A percentile compares a stretch with the other conserved stretches of the same genome.
Evolutionary conservation across 805 yeast species (phyloP).

Genomic region (Cyberlindnera mycetangii): DNA sequence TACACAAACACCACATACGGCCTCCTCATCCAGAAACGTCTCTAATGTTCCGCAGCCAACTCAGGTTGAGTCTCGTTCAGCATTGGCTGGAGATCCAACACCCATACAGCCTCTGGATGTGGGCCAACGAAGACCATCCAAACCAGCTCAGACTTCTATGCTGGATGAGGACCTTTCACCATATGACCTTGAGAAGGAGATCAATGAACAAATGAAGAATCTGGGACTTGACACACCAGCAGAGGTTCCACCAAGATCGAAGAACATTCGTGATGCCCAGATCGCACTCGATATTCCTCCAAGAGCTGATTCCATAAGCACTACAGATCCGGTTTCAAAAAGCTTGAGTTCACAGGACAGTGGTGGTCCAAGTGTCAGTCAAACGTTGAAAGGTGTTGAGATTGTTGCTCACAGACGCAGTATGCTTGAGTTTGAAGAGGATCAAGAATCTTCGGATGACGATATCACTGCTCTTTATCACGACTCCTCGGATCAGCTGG

Average conservation of each 20-base stretch:
- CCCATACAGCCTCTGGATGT: conserved; percentile 1
- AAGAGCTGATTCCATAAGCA: conserved; percentile 2
- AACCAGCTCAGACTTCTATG: neutral
- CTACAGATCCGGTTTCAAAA: neutral
- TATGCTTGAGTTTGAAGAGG: conserved; percentile 21
- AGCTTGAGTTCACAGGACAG: neutral
- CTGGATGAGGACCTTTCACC: conserved; percentile 1
- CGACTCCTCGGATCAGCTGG: conserved; percentile 12
- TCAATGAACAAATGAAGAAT: conserved; percentile 10
- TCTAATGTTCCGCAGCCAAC: neutral
- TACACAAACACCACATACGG: neutral
- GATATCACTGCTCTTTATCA: conserved; percentile 28
- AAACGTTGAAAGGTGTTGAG: conserved; percentile 28
- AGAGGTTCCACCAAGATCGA: neutral
- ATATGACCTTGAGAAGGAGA: conserved; percentile 6
- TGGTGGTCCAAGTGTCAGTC: neutral
- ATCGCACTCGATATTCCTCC: conserved; percentile 7
- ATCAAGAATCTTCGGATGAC: conserved; percentile 25
- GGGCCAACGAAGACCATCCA: neutral
- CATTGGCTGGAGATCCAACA: neutral
- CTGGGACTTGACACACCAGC: conserved; percentile 8
- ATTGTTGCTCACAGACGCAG: conserved; percentile 33
- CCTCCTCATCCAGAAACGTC: neutral
- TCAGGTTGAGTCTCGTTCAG: neutral
- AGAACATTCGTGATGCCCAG: conserved; percentile 3